Conservation (phyloP, 139 green algal species). For the Diplosphaera chodatii region DNA sequence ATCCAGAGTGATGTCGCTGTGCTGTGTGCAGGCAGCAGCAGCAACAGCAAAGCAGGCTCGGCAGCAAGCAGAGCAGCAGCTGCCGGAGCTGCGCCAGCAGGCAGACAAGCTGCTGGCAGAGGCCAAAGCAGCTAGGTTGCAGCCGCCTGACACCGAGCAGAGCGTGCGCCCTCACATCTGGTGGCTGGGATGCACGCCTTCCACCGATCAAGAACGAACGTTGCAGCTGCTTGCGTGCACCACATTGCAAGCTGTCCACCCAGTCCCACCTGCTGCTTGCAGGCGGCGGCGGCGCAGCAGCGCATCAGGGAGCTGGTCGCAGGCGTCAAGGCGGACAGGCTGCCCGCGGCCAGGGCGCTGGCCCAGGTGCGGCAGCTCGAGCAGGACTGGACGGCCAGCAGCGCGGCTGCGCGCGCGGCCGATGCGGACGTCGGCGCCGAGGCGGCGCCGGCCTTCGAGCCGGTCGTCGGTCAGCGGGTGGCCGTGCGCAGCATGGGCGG, state of each 20-base stretch:
- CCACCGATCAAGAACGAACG: too few species aligned
- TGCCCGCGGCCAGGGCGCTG: background rate
- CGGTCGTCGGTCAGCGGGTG: conserved; percentile 17
- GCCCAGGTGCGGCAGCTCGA: background rate
- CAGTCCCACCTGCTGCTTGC: too few species aligned
- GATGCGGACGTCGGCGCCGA: background rate
- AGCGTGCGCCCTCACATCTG: background rate
- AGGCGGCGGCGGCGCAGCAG: background rate
- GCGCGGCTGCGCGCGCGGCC: background rate
- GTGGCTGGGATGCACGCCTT: too few species aligned
- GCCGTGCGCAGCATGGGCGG: conserved; percentile 30
- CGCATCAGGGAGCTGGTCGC: background rate
- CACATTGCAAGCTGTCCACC: too few species aligned
- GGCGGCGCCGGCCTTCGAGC: conserved; percentile 10
- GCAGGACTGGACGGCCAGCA: background rate
- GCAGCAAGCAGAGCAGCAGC: conserved; percentile 3
- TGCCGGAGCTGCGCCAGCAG: conserved; percentile 15
- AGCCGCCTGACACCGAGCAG: background rate
- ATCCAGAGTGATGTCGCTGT: too few species aligned
- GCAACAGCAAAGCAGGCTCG: background rate
- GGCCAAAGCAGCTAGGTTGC: background rate
- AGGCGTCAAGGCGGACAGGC: background rate
- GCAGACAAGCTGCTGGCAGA: background rate
- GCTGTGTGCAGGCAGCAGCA: too few species aligned
- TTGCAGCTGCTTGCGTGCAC: too few species aligned